Evolutionary conservation across 495 filamentous ascomycete species (phyloP), one percentile per base, ranked within the genome.

Genomic region (Pseudoneurospora amorphoporcata): DNA sequence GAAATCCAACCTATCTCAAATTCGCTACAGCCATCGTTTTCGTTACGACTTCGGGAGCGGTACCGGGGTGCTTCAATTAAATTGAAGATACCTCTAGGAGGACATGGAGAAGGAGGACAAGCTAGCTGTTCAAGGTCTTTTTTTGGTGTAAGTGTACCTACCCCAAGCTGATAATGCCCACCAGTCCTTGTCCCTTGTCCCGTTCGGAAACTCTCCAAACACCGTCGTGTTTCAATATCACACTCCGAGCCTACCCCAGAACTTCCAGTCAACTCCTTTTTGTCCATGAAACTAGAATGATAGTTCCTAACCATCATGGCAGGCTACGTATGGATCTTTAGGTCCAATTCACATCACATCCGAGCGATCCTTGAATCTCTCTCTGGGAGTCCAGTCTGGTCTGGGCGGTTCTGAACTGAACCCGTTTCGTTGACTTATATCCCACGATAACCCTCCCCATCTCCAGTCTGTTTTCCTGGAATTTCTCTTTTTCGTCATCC

Each of bases 401-500:
- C 47, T 61, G 53, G 23, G 12, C 29, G 2, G 53, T 23, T 23
- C 23, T 23, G 23, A 23, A 23, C 23, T n/a, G n/a, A n/a, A n/a
- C n/a, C n/a, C 23, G 23, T 23, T 23, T 0, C 0, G 0, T 65
- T 35, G 47, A 58, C 19, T 37, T 65, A 65, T 65, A 65, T 65
- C 23, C 29, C 14, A 65, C 19, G 23, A 58, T 29, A 65, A 65
- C 53, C 32, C 29, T 40, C 12, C 39, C 68, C 68, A 68, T 39
- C 61, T 39, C 61, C 17, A 58, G n/a, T n/a, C n/a, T n/a, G n/a
- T n/a, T 68, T 61, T 70, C 43, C 69, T 10, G 38, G 68, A 47
- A 32, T 37, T 17, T 40, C 19, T 68, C 23, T 23, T 69, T 69
- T 72, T 75, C 68, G 72, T 71, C 68, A 71, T 68, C 73, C 72